Evolutionary conservation across 352 stramenopile species (phyloP), one percentile per base, ranked within the genome.

Genomic region (Achlya hypogyna): DNA sequence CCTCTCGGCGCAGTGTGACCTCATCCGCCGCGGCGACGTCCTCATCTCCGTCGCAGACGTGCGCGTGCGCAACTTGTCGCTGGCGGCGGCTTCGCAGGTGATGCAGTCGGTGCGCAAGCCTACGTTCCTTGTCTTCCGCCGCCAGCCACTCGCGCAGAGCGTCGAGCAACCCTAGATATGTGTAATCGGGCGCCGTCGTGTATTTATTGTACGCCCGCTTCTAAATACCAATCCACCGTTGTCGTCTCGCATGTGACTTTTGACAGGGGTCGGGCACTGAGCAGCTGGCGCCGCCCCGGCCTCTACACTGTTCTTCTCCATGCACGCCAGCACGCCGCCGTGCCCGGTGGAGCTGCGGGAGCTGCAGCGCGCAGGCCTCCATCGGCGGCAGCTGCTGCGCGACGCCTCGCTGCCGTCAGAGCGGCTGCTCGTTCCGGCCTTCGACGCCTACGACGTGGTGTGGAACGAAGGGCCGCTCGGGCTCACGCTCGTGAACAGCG

Each of bases 111-210:
- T 49, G 12, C 60, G 60, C 40, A 67, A 67, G 35, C 60, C 60
- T 8, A 67, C 60, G 28, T 67, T 67, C 31, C 42, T 67, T n/a
- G 60, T 67, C 5, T 67, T 67, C 34, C 60, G 60, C 31, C 60
- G 60, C 29, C 22, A 56, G 31, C 10, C 49, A 20, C 49, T 38
- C 49, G 49, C 25, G 1, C n/a, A n/a, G n/a, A n/a, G n/a, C n/a
- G n/a, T n/a, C n/a, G n/a, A n/a, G n/a, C n/a, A n/a, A n/a, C n/a
- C 18, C 18, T 49, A 20, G 22, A 49, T 49, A 49, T 49, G 18
- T 49, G 42, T 49, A 20, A 22, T 45, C 38, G 38, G 14, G n/a
- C 38, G 14, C 14, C 38, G 38, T 45, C 14, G 12, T 45, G 38
- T 45, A 45, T 45, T 45, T 45, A 45, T 45, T 45, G n/a, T 45